Conservation (phyloP, 805 yeast genomes). For the Lipomyces japonicus region DNA sequence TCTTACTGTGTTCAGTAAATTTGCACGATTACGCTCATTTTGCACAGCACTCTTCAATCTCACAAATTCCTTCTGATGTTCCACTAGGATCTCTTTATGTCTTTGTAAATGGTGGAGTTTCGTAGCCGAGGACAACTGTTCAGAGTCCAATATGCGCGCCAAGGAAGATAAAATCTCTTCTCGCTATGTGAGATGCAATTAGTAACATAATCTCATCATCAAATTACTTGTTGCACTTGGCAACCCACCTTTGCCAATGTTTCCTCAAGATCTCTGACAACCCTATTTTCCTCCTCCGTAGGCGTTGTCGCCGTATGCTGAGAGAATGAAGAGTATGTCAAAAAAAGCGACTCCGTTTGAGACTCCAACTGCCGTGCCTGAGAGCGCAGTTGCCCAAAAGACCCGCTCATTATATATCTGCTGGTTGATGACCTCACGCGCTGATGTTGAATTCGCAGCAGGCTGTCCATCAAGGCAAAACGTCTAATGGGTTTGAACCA, state of each 20-base stretch:
- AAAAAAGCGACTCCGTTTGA: slow-evolving; percentile 54
- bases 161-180: slow-evolving; percentile 53
- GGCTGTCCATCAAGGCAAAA: too few species aligned
- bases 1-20: slow-evolving; percentile 70
- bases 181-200: slow-evolving; percentile 36
- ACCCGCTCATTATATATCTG: slow-evolving; percentile 8
- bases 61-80: slow-evolving; percentile 60
- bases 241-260: slow-evolving; percentile 43
- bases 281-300: slow-evolving; percentile 46
- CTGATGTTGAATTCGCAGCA: too few species aligned
- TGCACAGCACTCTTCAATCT: slow-evolving; percentile 56
- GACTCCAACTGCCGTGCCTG: slow-evolving; percentile 68
- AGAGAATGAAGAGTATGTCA: slow-evolving; percentile 54
- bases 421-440: not conserved
- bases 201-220: slow-evolving; percentile 28
- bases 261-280: slow-evolving; percentile 49
- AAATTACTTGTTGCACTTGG: slow-evolving; percentile 32
- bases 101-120: slow-evolving; percentile 77
- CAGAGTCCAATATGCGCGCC: slow-evolving; percentile 54
- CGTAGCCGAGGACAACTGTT: slow-evolving; percentile 59
- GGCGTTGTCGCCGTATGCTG: slow-evolving; percentile 49
- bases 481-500: too few species aligned
- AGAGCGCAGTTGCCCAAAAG: slow-evolving; percentile 65
- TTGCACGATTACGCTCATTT: slow-evolving; percentile 73
- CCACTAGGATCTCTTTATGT: slow-evolving; percentile 70